Evolutionary conservation across 768 basidiomycete genomes (phyloP), one percentile per base, ranked within the genome.

Genomic region (Mycena leptocephala): DNA sequence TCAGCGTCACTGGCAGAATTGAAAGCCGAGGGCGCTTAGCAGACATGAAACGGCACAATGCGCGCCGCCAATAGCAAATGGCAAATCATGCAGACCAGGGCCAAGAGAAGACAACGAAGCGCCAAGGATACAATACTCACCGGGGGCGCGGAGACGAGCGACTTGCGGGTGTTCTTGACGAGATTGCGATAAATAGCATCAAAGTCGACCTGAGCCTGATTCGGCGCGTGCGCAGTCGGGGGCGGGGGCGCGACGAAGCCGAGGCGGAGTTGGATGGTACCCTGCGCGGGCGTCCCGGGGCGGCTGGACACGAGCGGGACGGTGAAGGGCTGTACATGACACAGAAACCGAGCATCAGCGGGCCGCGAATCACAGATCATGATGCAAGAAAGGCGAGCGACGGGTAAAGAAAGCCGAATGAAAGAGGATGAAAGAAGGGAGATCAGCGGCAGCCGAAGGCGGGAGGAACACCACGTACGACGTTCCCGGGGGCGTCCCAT

Each of bases 131-230:
- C 78, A 39, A 48, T 1, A 88, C 93, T 75, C 79, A 95, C 95
- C 1, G 96, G 95, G 10, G 95, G 94, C 1, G 93, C 93, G 48
- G 94, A 94, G 16, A 94, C 92, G 5, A 96, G 87, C 28, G 92
- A 92, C 3, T 92, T 92, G 24, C 92, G 87, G 0, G 93, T 91
- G 39, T 91, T 89, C 81, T 91, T 94, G 68, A 92, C 84, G 16
- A 96, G 87, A 67, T 95, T 92, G 0, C 81, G 80, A 81, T 92
- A 95, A 30, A 95, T 86, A 48, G 90, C 91, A n/a, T 89, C 88
- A 69, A 90, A 93, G 59, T 90, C 85, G 77, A 92, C 84, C n/a
- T 48, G 30, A 3, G 77, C 77, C 46, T 78, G 77, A 35, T 78
- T 78, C 62, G 86, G 82, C 16, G 84, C 81, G 4, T 85, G 79